Base-by-base conservation (phyloP, 805 yeast species). In the Kazachstania kunashirensis region DNA sequence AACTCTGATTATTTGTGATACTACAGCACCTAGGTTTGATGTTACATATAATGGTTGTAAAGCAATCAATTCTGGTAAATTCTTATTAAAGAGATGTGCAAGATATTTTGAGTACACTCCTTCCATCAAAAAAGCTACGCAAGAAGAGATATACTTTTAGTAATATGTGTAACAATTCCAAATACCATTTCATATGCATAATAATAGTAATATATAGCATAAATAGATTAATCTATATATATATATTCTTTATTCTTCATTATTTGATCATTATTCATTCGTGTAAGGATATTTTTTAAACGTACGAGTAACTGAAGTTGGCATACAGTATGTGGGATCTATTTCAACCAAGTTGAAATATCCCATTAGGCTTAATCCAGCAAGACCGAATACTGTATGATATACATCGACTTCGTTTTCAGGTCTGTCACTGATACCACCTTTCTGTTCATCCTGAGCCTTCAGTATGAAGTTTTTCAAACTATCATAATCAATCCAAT, bases 381-480 rank as follows among this genome's bases (percentile, higher is more conserved):
- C 80, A 15, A 89, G 62, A 0, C 95, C 95, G 60, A 92, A 92
- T 13, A 79, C 67, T 0, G 98, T 92, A 55, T 92, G 99, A 54
- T 76, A 92, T 0, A 92, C 92, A 55, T 92, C 99, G 2, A 79
- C 88, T 56, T 81, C 85, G 53, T 94, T 86, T 31, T 79, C 95
- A 8, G 85, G 83, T 17, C 98, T 65, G 58, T 92, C 99, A 41
- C 95, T 78, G 27, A 92, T 79, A 0, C 99, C 99, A 23, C 99
- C 99, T 10, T 63, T 65, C 7, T 71, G 75, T 1, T 55, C 55
- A 56, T 89, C 96, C 57, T 92, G 98, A 32, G 92, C 77, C 2
- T 57, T 52, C 27, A 89, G 59, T 4, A 92, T 86, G 52, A 86
- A 92, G 2, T 61, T 56, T 36, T 70, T 68, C 39, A 92, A 62